These are phyloP conservation scores for Viola odorata DNA, from an alignment of 345 rosid species.

Conservation along the genomic window DNA sequence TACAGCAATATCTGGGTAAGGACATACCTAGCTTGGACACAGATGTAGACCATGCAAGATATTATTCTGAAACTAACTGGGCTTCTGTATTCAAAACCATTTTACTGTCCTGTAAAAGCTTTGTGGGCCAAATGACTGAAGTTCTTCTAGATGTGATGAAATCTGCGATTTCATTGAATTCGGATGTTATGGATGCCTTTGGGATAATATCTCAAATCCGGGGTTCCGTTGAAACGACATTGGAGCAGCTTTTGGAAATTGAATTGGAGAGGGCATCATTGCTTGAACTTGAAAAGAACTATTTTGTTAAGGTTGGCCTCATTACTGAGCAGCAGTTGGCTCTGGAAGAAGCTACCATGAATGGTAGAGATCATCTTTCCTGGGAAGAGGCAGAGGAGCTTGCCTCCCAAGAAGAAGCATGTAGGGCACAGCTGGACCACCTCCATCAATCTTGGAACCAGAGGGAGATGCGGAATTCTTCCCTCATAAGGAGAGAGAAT, in stretches of 20 bases:
- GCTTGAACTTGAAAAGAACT: conserved; percentile 73
- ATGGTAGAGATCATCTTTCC: conserved; percentile 83
- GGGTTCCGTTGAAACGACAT: conserved; percentile 67
- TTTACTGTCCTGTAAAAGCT: conserved; percentile 49
- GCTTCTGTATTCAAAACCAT: conserved; percentile 50
- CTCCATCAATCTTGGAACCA: conserved; percentile 85
- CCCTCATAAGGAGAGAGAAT: conserved; percentile 55
- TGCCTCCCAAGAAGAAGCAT: conserved; percentile 94
- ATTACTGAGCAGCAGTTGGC: conserved; percentile 80
- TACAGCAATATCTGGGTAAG: conserved; percentile 38
- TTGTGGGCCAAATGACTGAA: conserved; percentile 65
- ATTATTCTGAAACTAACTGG: conserved; percentile 44
- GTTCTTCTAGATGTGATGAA: conserved; percentile 56
- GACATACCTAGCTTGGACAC: conserved; percentile 27
- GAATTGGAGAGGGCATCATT: conserved; percentile 71
- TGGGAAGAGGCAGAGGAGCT: conserved; percentile 99
- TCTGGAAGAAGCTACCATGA: conserved; percentile 76
- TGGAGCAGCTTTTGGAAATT: conserved; percentile 69
- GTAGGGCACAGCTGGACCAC: conserved; percentile 73
- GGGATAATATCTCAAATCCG: conserved; percentile 73
- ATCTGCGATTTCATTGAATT: conserved; percentile 57
- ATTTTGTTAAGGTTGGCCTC: conserved; percentile 72
- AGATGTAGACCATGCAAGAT: conserved; percentile 26
- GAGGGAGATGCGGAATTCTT: conserved; percentile 55
- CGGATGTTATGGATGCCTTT: conserved; percentile 79